phyloP scores from a whole-genome alignment of 2,329 filamentous ascomycete species.

The Didymellaceae sp. region DNA sequence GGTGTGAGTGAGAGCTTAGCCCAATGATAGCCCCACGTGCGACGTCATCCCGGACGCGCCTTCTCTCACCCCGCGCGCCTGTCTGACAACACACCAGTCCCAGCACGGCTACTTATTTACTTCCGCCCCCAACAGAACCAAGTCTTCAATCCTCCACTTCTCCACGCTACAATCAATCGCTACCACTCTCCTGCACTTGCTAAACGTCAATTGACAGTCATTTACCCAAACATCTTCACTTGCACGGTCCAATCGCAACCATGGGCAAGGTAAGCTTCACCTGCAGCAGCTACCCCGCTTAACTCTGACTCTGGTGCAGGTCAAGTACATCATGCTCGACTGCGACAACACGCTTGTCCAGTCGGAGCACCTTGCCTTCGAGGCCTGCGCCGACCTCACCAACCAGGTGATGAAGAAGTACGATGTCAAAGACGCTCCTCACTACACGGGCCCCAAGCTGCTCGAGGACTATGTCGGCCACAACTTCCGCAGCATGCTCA shows the following conservation, averaged over 20 bases:
- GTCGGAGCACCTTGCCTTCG: constrained; percentile 88
- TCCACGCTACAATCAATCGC: constrained; percentile 3
- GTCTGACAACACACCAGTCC: constrained; percentile 34
- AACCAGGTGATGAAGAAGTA: constrained; percentile 80
- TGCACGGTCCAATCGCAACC: constrained; percentile 26
- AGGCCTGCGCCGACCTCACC: constrained; percentile 86
- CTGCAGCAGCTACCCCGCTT: constrained; percentile 24
- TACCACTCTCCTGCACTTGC: constrained; percentile 17
- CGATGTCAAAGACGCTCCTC: constrained; percentile 66
- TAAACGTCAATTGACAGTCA: constrained; percentile 30
- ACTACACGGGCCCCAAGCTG: constrained; percentile 79
- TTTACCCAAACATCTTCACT: constrained; percentile 15
- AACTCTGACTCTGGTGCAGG: constrained; percentile 38
- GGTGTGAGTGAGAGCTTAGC: constrained; percentile 15
- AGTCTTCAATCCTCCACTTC: constrained; percentile 1
- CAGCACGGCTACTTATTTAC: constrained; percentile 34
- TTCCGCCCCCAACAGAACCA: constrained; percentile 30
- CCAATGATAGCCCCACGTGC: constrained; percentile 30
- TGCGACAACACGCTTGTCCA: constrained; percentile 91
- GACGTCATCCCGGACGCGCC: constrained; percentile 29
- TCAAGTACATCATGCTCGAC: constrained; percentile 61
- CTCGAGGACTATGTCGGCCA: constrained; percentile 89
- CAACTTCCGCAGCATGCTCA: constrained; percentile 93
- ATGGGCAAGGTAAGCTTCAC: constrained; percentile 40
- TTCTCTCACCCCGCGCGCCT: constrained; percentile 13